Percentiles rank a stretch among this genome's conserved stretches.
phyloP scores from a whole-genome alignment of 768 basidiomycete species.

The Tephrocybe sp. region DNA sequence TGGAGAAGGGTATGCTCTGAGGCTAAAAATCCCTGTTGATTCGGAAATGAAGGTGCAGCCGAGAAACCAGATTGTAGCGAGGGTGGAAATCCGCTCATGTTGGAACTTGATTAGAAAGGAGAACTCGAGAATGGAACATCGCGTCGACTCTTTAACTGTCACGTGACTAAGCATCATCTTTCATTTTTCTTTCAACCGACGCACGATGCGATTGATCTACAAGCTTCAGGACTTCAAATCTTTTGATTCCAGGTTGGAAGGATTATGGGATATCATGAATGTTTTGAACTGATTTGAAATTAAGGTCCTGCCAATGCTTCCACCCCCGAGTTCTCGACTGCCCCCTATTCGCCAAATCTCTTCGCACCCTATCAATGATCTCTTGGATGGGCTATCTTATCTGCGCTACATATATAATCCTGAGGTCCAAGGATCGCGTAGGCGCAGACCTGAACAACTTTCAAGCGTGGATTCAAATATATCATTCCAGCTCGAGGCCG shows the following conservation, averaged over 20 bases:
- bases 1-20: constrained; percentile 27
- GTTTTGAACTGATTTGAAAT: background rate
- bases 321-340: constrained; percentile 52
- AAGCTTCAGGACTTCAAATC: no score
- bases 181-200: no score
- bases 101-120: background rate
- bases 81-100: constrained; percentile 4
- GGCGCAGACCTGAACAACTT: constrained; percentile 23
- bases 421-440: constrained; percentile 57
- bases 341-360: constrained; percentile 50
- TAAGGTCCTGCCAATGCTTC: background rate
- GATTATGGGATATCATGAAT: no score
- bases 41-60: constrained; percentile 9
- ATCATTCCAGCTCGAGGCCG: constrained; percentile 2
- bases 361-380: constrained; percentile 29
- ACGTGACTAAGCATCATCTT: no score
- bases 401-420: constrained; percentile 60
- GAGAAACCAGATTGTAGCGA: constrained; percentile 6
- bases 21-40: constrained; percentile 12
- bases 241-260: no score
- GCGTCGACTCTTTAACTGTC: no score
- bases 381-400: constrained; percentile 48
- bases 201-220: background rate
- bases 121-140: no score
- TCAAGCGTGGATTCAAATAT: no score